Evolutionary conservation across 768 basidiomycete species (phyloP).

Genomic region (Termitomyces sp.): DNA sequence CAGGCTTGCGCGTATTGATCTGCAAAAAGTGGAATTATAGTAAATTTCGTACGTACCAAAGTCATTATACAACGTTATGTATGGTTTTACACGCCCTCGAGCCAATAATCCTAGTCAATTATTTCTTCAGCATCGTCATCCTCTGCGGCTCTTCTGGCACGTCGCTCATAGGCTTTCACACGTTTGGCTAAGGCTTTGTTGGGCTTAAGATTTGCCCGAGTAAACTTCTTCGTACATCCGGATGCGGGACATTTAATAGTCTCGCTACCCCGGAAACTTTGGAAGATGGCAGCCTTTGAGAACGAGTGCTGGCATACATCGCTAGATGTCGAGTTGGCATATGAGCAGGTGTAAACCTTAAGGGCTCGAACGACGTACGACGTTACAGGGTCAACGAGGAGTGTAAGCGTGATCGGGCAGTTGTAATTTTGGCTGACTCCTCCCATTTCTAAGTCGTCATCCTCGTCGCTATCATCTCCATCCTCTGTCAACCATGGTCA

Average conservation of each 20-base stretch:
- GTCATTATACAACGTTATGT: conserved; percentile 10
- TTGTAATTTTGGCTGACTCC: conserved; percentile 80
- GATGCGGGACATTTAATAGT: conserved; percentile 58
- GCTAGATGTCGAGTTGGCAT: conserved; percentile 30
- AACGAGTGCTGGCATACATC: conserved; percentile 78
- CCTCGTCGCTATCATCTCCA: conserved; percentile 78
- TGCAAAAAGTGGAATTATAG: conserved; percentile 1
- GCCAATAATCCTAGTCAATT: conserved; percentile 31
- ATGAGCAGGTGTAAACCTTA: conserved; percentile 3
- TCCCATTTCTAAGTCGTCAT: conserved; percentile 87
- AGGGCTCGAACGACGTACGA: conserved; percentile 52
- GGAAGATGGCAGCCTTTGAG: conserved; percentile 65
- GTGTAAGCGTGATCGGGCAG: conserved; percentile 74
- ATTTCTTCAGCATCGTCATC: conserved; percentile 61
- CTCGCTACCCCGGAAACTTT: conserved; percentile 45
- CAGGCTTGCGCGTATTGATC: not conserved
- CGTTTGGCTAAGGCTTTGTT: conserved; percentile 62
- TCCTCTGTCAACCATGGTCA: conserved; percentile 48
- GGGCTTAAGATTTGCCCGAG: conserved; percentile 41
- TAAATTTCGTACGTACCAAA: not conserved
- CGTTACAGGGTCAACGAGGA: conserved; percentile 70
- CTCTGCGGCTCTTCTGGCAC: conserved; percentile 44
- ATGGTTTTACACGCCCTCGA: not conserved
- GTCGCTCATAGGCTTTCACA: conserved; percentile 55
- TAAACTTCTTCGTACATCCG: conserved; percentile 64